phyloP scores from a whole-genome alignment of 179 eudicot genomes.

The Monotropa hypopitys region DNA sequence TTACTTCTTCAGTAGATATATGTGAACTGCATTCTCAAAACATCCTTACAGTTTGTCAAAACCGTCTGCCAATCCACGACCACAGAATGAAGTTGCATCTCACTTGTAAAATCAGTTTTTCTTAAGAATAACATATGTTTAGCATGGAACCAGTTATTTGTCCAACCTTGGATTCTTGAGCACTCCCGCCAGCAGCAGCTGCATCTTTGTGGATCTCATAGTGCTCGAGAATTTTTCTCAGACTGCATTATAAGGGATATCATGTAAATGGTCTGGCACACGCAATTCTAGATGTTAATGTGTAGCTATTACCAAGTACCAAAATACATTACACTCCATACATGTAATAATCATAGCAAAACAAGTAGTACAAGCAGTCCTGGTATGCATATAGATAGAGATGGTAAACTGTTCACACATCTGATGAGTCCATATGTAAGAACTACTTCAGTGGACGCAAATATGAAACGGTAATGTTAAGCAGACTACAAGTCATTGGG shows the following conservation, averaged over 20 bases:
- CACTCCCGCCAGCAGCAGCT: background rate
- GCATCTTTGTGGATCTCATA: constrained; percentile 4
- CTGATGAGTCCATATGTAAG: background rate
- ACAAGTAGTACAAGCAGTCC: background rate
- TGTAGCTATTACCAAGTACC: background rate
- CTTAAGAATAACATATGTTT: background rate
- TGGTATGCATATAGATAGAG: background rate
- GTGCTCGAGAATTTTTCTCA: constrained; percentile 6
- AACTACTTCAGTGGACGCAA: background rate
- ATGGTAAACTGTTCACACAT: background rate
- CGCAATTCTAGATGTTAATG: background rate
- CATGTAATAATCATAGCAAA: background rate
- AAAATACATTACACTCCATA: background rate
- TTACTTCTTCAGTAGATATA: background rate
- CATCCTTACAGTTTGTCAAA: background rate
- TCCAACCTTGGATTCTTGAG: constrained; percentile 6
- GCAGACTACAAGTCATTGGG: background rate
- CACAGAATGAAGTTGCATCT: background rate
- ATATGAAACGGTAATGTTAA: background rate
- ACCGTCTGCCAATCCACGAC: background rate
- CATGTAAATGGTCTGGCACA: background rate
- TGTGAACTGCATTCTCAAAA: background rate
- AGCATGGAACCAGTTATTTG: background rate
- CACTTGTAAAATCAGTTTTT: background rate
- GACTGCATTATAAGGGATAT: constrained; percentile 3